Conservation (phyloP, 1,284 basidiomycete genomes). For the Sanguinoderma infundibulare region DNA sequence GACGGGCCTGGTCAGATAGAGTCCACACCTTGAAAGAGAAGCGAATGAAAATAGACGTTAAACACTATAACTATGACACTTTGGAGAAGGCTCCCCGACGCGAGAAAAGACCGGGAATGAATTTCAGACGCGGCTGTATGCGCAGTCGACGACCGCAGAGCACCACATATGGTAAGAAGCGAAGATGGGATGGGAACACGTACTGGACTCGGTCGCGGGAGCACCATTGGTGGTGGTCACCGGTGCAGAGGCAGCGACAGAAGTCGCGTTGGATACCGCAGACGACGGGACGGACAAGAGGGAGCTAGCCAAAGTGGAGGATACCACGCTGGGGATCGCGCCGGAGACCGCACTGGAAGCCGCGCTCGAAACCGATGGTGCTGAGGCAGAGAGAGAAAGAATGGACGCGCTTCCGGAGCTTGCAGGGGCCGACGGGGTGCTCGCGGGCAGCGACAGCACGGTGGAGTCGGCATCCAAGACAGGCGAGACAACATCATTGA, state of each 20-base stretch:
- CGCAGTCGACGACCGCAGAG: background rate
- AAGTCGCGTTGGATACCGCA: background rate
- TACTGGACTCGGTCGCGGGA: conserved; percentile 17
- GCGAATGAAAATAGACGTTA: too few species aligned
- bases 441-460: background rate
- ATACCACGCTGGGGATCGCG: background rate
- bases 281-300: background rate
- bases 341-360: conserved; percentile 1
- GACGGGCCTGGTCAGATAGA: background rate
- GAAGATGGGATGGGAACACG: background rate
- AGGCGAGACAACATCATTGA: background rate
- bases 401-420: background rate
- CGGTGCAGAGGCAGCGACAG: background rate
- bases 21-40: too few species aligned
- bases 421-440: background rate
- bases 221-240: conserved; percentile 1
- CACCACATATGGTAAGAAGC: background rate
- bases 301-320: background rate
- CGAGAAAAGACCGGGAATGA: background rate
- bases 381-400: background rate
- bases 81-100: background rate
- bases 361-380: conserved; percentile 4
- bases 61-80: too few species aligned
- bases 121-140: background rate
- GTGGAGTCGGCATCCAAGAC: background rate